phyloP scores from a whole-genome alignment of 805 yeast genomes.

The Starmerella davenportii region DNA sequence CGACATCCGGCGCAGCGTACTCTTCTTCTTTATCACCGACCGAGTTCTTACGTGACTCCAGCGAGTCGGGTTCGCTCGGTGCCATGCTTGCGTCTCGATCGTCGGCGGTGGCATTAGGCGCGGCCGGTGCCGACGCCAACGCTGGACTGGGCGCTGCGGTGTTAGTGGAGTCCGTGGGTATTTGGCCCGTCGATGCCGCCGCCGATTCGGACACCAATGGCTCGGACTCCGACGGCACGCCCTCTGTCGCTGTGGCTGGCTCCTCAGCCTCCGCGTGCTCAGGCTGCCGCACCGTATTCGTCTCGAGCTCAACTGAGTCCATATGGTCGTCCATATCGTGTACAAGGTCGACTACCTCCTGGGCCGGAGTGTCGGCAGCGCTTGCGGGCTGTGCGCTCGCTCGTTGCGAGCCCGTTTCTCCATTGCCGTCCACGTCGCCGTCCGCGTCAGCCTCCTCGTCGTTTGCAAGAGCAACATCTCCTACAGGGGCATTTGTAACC shows the following conservation, averaged over 20 bases:
- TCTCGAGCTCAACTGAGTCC: too few relatives aligned
- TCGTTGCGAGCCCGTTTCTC: not conserved
- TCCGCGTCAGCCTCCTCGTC: not conserved
- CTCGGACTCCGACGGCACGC: not conserved
- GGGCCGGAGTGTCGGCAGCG: not conserved
- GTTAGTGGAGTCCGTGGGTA: not conserved
- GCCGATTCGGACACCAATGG: not conserved
- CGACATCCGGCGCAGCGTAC: constrained; percentile 19
- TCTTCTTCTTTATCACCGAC: constrained; percentile 1
- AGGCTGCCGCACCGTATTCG: not conserved
- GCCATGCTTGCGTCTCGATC: not conserved
- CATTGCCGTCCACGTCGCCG: not conserved
- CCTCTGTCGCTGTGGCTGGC: not conserved
- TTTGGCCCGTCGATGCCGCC: not conserved
- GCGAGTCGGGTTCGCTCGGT: not conserved
- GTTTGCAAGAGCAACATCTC: not conserved
- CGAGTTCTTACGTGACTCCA: not conserved
- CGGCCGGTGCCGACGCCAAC: too few relatives aligned
- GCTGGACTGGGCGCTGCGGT: too few relatives aligned
- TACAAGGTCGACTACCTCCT: too few relatives aligned
- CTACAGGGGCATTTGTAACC: too few relatives aligned
- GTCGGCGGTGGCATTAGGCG: not conserved
- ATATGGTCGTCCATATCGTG: too few relatives aligned
- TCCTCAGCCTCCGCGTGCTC: not conserved
- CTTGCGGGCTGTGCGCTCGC: not conserved